phyloP scores from a whole-genome alignment of 257 asterid species.

The Avicennia marina region DNA sequence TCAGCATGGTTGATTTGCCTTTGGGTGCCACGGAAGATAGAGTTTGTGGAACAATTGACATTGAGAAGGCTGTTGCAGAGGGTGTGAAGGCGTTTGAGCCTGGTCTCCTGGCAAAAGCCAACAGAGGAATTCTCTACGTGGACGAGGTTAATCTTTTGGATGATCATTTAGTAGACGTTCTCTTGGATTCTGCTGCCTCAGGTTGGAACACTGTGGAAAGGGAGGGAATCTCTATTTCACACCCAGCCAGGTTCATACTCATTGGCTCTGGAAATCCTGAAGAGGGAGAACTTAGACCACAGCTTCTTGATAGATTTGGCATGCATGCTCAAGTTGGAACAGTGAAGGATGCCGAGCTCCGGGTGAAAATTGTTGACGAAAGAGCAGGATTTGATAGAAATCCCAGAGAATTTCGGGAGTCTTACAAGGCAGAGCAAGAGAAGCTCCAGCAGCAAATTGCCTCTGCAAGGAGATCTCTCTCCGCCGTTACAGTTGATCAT shows the following conservation, averaged over 20 bases:
- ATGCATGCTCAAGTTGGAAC: constrained; percentile 98
- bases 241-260: constrained; percentile 87
- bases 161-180: constrained; percentile 88
- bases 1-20: constrained; percentile 93
- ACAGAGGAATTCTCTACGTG: constrained; percentile 81
- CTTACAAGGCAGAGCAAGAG: constrained; percentile 70
- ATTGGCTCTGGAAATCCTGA: constrained; percentile 94
- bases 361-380: constrained; percentile 95
- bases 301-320: constrained; percentile 95
- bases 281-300: constrained; percentile 96
- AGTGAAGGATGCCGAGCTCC: constrained; percentile 79
- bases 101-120: constrained; percentile 89
- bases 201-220: constrained; percentile 99
- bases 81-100: constrained; percentile 98
- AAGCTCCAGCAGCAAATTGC: constrained; percentile 72
- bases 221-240: constrained; percentile 92
- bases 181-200: constrained; percentile 86
- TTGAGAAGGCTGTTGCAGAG: constrained; percentile 89
- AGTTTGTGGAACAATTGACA: constrained; percentile 92
- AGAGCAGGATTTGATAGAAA: constrained; percentile 74
- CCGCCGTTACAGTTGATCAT: constrained; percentile 63
- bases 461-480: constrained; percentile 53
- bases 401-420: constrained; percentile 69
- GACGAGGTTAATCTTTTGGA: constrained; percentile 93
- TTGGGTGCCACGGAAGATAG: constrained; percentile 93